These are phyloP conservation scores for Grammothele lineata DNA, from an alignment of 768 basidiomycete species.

Conservation along the genomic window DNA sequence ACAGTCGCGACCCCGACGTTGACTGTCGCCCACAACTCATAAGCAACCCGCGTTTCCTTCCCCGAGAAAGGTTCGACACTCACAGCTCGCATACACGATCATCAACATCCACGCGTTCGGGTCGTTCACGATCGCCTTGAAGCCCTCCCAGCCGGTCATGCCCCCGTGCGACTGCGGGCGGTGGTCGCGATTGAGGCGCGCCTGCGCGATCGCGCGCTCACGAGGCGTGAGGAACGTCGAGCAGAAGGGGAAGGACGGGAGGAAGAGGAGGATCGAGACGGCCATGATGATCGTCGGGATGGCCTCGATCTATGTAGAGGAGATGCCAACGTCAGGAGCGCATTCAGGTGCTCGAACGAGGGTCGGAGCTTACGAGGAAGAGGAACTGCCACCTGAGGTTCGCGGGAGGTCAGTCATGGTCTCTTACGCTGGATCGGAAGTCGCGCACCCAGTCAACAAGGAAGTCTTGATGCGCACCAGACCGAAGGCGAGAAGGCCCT, in stretches of 20 bases:
- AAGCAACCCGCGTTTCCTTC: neutral
- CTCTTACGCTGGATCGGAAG: no score
- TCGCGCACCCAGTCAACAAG: slow-evolving; percentile 36
- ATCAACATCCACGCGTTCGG: slow-evolving; percentile 50
- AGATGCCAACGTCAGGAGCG: no score
- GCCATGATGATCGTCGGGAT: slow-evolving; percentile 56
- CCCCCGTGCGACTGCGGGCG: slow-evolving; percentile 56
- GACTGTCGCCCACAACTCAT: slow-evolving; percentile 27
- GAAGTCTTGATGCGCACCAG: slow-evolving; percentile 49
- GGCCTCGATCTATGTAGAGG: slow-evolving; percentile 53
- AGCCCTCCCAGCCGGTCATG: slow-evolving; percentile 51
- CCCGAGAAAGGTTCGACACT: neutral
- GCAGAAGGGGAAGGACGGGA: slow-evolving; percentile 54
- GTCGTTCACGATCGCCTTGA: slow-evolving; percentile 49
- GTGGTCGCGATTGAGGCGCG: slow-evolving; percentile 51
- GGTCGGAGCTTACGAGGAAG: slow-evolving; percentile 37
- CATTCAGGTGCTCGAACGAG: no score
- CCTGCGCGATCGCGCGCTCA: slow-evolving; percentile 53
- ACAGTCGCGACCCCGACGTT: slow-evolving; percentile 55
- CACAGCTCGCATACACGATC: slow-evolving; percentile 19
- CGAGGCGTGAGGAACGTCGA: slow-evolving; percentile 48
- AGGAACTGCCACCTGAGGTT: slow-evolving; percentile 52
- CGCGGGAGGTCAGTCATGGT: no score
- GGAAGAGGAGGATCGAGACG: slow-evolving; percentile 40
- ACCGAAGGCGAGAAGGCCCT: slow-evolving; percentile 56